Percentiles rank a stretch among this genome's conserved stretches.
These are phyloP conservation scores for Thielaviopsis euricoi DNA, from an alignment of 2,329 filamentous ascomycete genomes.

Conservation along the genomic window DNA sequence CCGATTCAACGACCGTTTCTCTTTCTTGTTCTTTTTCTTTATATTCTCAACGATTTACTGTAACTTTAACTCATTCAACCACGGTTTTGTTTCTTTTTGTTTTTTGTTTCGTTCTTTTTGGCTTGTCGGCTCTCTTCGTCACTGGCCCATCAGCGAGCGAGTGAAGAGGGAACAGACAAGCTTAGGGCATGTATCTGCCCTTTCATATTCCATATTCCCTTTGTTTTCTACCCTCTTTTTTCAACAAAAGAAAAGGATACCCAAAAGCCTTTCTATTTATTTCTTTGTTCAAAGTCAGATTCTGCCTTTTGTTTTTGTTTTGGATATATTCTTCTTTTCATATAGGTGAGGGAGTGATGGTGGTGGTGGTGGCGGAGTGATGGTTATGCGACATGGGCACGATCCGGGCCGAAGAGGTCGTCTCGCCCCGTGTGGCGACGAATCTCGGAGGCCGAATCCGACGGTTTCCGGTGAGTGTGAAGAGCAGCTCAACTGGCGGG, in stretches of 20 bases:
- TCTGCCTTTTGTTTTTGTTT: not conserved
- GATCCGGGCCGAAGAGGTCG: no score
- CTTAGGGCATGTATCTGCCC: conserved; percentile 2
- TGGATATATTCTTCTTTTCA: no score
- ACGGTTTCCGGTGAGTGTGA: no score
- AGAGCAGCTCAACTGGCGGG: no score
- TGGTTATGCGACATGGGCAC: no score
- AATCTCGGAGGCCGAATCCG: no score
- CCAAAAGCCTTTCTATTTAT: not conserved
- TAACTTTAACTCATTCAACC: not conserved
- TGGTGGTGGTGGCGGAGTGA: no score
- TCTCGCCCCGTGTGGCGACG: no score
- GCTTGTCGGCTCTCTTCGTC: not conserved
- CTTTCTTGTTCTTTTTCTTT: not conserved
- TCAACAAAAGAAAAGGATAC: not conserved
- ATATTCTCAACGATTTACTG: not conserved
- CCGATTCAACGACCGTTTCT: not conserved
- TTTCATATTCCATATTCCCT: conserved; percentile 5
- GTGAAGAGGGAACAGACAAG: not conserved
- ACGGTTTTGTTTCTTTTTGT: not conserved
- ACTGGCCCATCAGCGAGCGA: not conserved
- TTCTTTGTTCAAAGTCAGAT: not conserved
- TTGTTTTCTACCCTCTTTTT: not conserved
- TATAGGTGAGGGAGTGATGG: no score
- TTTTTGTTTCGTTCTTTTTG: not conserved